These are phyloP conservation scores for Ophiocordyceps camponoti-rufipedis DNA, from an alignment of 2,329 filamentous ascomycete genomes.

Conservation along the genomic window DNA sequence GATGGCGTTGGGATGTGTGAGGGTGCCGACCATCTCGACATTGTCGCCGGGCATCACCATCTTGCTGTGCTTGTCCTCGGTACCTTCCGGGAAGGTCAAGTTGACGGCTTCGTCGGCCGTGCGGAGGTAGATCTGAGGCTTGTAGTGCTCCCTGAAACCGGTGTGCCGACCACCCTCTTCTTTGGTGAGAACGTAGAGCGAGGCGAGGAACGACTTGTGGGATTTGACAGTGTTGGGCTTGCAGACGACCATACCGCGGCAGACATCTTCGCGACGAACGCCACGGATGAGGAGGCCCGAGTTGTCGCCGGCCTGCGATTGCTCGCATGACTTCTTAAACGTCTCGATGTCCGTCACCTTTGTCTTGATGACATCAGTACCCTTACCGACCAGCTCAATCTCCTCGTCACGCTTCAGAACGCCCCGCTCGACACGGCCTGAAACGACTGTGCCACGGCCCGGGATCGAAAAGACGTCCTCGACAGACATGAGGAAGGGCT, in stretches of 20 bases:
- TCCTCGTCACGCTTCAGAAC: constrained; percentile 84
- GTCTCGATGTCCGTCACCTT: constrained; percentile 99
- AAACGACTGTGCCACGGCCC: constrained; percentile 91
- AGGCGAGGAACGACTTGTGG: constrained; percentile 81
- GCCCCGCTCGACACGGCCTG: constrained; percentile 94
- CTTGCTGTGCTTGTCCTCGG: constrained; percentile 51
- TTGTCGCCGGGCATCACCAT: constrained; percentile 98
- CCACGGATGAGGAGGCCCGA: constrained; percentile 92
- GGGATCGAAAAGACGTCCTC: constrained; percentile 85
- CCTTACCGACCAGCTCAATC: constrained; percentile 87
- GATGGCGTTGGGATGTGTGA: constrained; percentile 70
- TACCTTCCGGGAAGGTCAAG: constrained; percentile 74
- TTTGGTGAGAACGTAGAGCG: constrained; percentile 93
- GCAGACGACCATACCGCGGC: constrained; percentile 84
- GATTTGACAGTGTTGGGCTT: constrained; percentile 72
- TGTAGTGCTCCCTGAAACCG: constrained; percentile 90
- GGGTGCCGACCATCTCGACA: constrained; percentile 84
- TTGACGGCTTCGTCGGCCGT: constrained; percentile 69
- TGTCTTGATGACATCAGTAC: constrained; percentile 70
- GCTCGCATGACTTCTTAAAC: constrained; percentile 98
- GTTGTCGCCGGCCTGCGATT: constrained; percentile 94
- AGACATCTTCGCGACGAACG: constrained; percentile 86
- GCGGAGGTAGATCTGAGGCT: constrained; percentile 88
- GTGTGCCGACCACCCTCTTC: constrained; percentile 96
- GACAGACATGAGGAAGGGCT: constrained; percentile 98